A percentile compares a stretch with the other conserved stretches of the same genome.
Evolutionary conservation across 495 filamentous ascomycete species (phyloP).

Genomic region (Podospora bellae-mahoneyi): DNA sequence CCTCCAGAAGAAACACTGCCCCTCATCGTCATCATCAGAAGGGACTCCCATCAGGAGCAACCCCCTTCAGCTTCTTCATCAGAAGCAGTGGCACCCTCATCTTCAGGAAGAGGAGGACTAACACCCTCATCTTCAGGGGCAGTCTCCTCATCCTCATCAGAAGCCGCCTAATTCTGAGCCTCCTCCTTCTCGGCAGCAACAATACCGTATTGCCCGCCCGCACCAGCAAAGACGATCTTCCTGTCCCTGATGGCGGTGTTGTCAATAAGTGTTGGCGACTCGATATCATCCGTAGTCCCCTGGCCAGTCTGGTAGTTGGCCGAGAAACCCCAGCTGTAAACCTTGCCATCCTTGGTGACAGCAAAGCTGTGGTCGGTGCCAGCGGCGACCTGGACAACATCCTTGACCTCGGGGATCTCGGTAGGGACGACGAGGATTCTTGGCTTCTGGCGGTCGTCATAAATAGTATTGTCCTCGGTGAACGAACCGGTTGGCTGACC

Average conservation of each 20-base stretch:
- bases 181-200: conserved; percentile 40
- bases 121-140: not conserved
- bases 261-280: conserved; percentile 57
- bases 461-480: conserved; percentile 53
- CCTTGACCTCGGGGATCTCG: conserved; percentile 26
- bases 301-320: conserved; percentile 65
- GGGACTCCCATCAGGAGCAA: no score
- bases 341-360: conserved; percentile 56
- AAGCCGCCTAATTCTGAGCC: not conserved
- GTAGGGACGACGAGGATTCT: conserved; percentile 57
- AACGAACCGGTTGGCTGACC: conserved; percentile 54
- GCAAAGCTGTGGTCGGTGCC: conserved; percentile 61
- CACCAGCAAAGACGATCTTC: conserved; percentile 56
- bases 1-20: no score
- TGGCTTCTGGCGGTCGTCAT: conserved; percentile 51
- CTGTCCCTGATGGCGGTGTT: conserved; percentile 58
- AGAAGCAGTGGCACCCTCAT: not conserved
- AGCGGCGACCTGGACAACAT: conserved; percentile 41
- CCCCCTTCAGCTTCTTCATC: no score
- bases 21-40: not conserved
- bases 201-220: conserved; percentile 66
- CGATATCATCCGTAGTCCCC: conserved; percentile 56
- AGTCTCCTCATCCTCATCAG: not conserved
- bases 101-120: not conserved
- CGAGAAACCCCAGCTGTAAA: conserved; percentile 69